phyloP scores from a whole-genome alignment of 495 filamentous ascomycete genomes.

The Articulospora tetracladia region DNA sequence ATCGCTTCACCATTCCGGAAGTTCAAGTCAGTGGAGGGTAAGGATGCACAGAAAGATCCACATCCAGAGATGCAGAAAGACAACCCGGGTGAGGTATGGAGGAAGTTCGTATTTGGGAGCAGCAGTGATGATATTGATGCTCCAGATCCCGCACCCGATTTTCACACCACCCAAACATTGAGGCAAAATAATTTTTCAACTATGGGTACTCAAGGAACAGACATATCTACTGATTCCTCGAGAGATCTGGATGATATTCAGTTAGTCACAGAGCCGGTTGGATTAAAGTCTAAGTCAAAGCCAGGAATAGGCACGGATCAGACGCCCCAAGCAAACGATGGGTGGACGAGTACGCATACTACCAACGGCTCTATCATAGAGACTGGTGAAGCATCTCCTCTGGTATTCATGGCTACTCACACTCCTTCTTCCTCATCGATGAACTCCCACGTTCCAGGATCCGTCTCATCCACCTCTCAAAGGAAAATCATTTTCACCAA shows the following conservation, averaged over 20 bases:
- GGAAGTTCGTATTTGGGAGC: constrained; percentile 22
- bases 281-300: too few relatives aligned
- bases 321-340: not conserved
- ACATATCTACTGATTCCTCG: not conserved
- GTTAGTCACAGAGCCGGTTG: too few relatives aligned
- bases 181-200: not conserved
- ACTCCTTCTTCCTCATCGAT: not conserved
- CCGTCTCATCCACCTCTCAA: not conserved
- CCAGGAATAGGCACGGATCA: too few relatives aligned
- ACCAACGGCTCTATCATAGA: not conserved
- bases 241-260: too few relatives aligned
- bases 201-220: not conserved
- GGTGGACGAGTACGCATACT: not conserved
- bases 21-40: not conserved
- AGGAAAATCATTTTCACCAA: constrained; percentile 11
- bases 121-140: constrained; percentile 2
- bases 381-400: too few relatives aligned
- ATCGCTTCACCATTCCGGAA: not conserved
- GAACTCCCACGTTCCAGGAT: not conserved
- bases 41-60: not conserved
- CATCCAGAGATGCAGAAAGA: not conserved
- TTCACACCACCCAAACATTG: not conserved
- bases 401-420: too few relatives aligned
- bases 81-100: constrained; percentile 21
- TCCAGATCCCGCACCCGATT: not conserved